Base-by-base conservation (phyloP, 768 basidiomycete species). In the Tephrocybe sp. region DNA sequence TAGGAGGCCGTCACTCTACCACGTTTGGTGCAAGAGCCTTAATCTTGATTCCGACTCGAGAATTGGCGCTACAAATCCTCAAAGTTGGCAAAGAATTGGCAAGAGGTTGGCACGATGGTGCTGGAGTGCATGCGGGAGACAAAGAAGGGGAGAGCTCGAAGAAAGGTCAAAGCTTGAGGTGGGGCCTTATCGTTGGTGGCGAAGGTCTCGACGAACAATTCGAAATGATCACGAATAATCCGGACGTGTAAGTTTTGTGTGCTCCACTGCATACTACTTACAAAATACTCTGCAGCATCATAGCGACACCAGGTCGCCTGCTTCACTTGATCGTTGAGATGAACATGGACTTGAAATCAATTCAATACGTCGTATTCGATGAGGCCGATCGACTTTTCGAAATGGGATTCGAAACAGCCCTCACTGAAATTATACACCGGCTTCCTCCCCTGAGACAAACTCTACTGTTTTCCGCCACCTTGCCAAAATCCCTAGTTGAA, bases 331-430 rank as follows among this genome's bases (percentile, higher is more conserved):
- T 90, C 44, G 90, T 98, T 42, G 97, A 99, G 71, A 98, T 98
- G 95, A 89, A 88, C 54, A 72, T 97, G 42, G 92, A 95, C 62
- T 74, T 99, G 22, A 83, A 87, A 43, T 85, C 88, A 0, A 75
- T 94, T 4, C 84, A 94, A 68, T 92, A 90, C 52, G 83, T 94
- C 53, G 90, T 98, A 19, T 97, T 97, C 60, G 97, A 99, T 62
- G 97, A 99, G 69, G 97, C 97, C 0, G 97, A 99, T 67, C 87
- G 97, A 27, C 81, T 99, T 10, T 99, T 99, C 67, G 97, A 99
- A 64, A 91, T 98, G 84, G 97, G 97, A 23, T 99, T 99, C 67
- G 89, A 91, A 58, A 83, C 86, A 2, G 88, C 94, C 42, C 78
- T 99, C 29, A 86, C 84, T 45, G 95, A 97, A 68, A 94, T 97